Base-by-base conservation (phyloP, 495 filamentous ascomycete genomes). In the Aspergillus cristatus region DNA sequence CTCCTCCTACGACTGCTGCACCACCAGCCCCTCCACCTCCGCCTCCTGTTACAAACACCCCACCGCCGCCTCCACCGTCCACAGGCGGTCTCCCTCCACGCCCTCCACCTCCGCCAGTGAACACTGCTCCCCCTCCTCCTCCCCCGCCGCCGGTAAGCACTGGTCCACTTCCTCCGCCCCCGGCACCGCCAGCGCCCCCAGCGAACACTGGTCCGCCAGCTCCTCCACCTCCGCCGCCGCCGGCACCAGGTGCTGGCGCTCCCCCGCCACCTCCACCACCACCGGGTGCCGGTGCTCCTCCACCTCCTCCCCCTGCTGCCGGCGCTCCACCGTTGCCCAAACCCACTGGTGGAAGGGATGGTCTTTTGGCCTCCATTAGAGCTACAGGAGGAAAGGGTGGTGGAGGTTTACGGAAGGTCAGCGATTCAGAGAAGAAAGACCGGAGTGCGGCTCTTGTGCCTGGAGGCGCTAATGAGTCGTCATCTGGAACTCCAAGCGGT, bases 281-380 rank as follows among this genome's bases (percentile, higher is more conserved):
- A 18, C 64, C 67, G 18, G 55, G 62, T 14, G 34, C 40, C 35
- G 67, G 58, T 37, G 74, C 65, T 1, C 79, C 83, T n/a, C 80
- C 84, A 5, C 86, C 84, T 1, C 81, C 77, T 7, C 71, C 72
- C 0, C 77, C 82, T 5, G 69, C 82, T 25, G 80, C 82, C 31
- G 77, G 71, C n/a, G 71, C 69, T 12, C 74, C 77, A 10, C 69
- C 77, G 18, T 48, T 78, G 13, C 76, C 81, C 1, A 54, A 65
- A 26, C 54, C 64, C 31, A 32, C 65, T 18, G 75, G 60, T 34
- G 59, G 65, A 32, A 76, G 80, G 32, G 64, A 75, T 35, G 79
- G 83, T 44, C 59, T 98, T 35, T 57, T 98, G 40, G 86, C 86
- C 14, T 73, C 83, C 43, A 98, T 98, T 51, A 75, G 85, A 39